These are phyloP conservation scores for Ambrosiella xylebori DNA, from an alignment of 2,329 filamentous ascomycete species.

Conservation along the genomic window DNA sequence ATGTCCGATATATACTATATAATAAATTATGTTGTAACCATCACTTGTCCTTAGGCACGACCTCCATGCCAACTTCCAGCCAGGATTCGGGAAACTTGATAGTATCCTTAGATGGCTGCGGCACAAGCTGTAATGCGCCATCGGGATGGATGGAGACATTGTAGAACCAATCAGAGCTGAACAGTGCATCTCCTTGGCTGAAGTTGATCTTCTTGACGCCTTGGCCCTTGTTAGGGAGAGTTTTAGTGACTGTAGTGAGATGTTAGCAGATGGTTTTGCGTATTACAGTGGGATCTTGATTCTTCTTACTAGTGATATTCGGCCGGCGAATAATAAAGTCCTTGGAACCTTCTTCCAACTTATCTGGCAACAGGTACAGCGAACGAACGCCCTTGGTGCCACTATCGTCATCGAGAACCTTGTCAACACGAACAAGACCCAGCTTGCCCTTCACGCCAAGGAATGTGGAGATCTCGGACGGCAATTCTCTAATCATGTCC, in stretches of 20 bases:
- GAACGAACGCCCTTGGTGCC: constrained; percentile 8
- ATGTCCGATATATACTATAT: not conserved
- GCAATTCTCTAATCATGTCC: constrained; percentile 40
- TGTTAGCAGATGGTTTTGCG: not conserved
- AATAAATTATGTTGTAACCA: not conserved
- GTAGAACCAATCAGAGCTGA: constrained; percentile 20
- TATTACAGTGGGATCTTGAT: not conserved
- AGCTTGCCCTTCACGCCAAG: constrained; percentile 50
- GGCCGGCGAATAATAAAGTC: constrained; percentile 13
- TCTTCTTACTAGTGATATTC: constrained; percentile 10
- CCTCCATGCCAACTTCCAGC: constrained; percentile 38
- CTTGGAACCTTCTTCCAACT: constrained; percentile 7
- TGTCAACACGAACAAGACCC: constrained; percentile 51
- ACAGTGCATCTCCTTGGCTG: constrained; percentile 29
- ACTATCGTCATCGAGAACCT: constrained; percentile 6
- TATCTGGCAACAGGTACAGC: constrained; percentile 10
- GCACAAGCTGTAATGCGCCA: constrained; percentile 9
- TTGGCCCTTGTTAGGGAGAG: constrained; percentile 1
- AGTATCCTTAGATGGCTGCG: not conserved
- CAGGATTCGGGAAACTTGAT: constrained; percentile 21
- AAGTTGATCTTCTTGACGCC: constrained; percentile 20
- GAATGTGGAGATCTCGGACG: constrained; percentile 44
- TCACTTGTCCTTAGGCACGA: constrained; percentile 25
- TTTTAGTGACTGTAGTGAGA: constrained; percentile 1
- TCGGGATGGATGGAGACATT: constrained; percentile 9